A percentile compares a stretch with the other conserved stretches of the same genome.
Evolutionary conservation across 1,139 yeast species (phyloP).

Genomic region (Geotrichum reessii): DNA sequence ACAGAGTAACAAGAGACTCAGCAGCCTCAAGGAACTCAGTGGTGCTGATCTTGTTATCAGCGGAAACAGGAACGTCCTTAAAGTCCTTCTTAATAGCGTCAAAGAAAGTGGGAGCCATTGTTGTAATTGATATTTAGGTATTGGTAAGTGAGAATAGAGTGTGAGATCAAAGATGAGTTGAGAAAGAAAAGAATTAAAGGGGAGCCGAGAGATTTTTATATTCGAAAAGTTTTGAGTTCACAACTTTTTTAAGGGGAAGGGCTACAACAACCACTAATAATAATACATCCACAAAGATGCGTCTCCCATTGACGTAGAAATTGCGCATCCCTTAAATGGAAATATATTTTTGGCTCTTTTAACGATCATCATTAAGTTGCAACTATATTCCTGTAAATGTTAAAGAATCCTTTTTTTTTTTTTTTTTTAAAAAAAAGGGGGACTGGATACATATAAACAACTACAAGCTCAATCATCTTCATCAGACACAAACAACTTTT

Average conservation of each 20-base stretch:
- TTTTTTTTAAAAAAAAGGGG: too few relatives aligned
- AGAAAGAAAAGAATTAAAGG: not conserved
- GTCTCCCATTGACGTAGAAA: not conserved
- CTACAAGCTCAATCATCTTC: not conserved
- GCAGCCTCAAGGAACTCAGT: slow-evolving; percentile 76
- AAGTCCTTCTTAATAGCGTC: slow-evolving; percentile 71
- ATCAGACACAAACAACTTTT: not conserved
- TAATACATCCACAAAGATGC: not conserved
- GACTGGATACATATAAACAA: too few relatives aligned
- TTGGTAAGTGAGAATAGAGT: not conserved
- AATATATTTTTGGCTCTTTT: not conserved
- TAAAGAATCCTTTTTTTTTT: too few relatives aligned
- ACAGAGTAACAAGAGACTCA: slow-evolving; percentile 73
- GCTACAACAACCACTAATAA: not conserved
- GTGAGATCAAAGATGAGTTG: not conserved
- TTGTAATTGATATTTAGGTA: not conserved
- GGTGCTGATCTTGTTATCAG: slow-evolving; percentile 56
- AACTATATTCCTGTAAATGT: not conserved
- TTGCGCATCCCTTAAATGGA: not conserved
- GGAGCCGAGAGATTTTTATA: not conserved
- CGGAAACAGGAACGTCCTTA: slow-evolving; percentile 60
- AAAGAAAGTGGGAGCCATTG: slow-evolving; percentile 49
- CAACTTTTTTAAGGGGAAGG: not conserved
- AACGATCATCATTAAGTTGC: not conserved
- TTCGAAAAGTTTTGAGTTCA: not conserved